These are phyloP conservation scores for Vigna radiata DNA, from an alignment of 306 rosid species.

Conservation along the genomic window DNA sequence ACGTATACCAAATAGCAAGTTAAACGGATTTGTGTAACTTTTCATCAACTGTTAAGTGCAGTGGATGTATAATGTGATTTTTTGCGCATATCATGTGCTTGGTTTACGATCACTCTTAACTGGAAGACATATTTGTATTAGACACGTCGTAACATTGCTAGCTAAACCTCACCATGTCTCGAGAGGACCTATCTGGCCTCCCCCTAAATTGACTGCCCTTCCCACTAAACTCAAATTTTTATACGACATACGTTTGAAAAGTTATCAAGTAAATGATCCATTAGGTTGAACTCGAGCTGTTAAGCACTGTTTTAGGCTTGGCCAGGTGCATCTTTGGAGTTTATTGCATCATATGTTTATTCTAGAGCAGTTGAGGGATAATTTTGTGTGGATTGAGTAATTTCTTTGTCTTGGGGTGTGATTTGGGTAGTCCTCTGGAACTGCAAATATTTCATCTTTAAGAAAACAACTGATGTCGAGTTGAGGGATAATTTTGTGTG, in stretches of 20 bases:
- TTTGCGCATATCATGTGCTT: slow-evolving; percentile 21
- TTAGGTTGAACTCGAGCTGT: slow-evolving; percentile 27
- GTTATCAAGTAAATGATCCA: slow-evolving; percentile 1
- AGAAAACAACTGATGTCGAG: slow-evolving; percentile 5
- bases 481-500: too few species aligned
- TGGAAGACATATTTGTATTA: background rate
- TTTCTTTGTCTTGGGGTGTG: background rate
- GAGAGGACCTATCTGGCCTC: background rate
- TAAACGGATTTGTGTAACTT: background rate
- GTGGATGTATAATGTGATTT: background rate
- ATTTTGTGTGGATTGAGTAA: slow-evolving; percentile 20
- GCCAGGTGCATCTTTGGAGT: slow-evolving; percentile 17
- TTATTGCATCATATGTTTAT: slow-evolving; percentile 18
- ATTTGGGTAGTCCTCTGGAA: slow-evolving; percentile 1
- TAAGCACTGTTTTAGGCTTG: background rate
- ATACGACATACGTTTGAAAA: background rate
- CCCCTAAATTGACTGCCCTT: background rate
- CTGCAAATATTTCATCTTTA: background rate
- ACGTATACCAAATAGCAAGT: background rate
- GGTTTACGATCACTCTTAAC: slow-evolving; percentile 10
- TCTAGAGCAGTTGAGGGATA: slow-evolving; percentile 11
- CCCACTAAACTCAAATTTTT: background rate
- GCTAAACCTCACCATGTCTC: background rate
- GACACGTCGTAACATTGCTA: background rate
- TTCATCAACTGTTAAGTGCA: slow-evolving; percentile 20